phyloP scores from a whole-genome alignment of 2,329 filamentous ascomycete species.

The Aspergillus sp. region DNA sequence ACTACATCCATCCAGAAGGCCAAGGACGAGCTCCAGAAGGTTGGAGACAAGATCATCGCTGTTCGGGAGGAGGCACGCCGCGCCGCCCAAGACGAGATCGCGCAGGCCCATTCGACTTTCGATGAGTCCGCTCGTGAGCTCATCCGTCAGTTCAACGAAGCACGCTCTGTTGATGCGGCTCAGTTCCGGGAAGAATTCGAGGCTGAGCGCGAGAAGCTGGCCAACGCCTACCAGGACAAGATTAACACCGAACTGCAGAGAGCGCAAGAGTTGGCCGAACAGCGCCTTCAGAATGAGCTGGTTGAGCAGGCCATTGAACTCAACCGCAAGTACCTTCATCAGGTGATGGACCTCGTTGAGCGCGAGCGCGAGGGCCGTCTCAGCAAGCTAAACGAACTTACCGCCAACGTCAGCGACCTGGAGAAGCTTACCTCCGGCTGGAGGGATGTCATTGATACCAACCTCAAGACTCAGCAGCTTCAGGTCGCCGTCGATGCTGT shows the following conservation, averaged over 20 bases:
- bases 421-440: slow-evolving; percentile 85
- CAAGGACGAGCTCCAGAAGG: slow-evolving; percentile 75
- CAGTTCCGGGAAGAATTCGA: slow-evolving; percentile 88
- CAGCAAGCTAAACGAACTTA: slow-evolving; percentile 79
- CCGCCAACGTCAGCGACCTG: slow-evolving; percentile 73
- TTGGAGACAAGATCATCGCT: slow-evolving; percentile 73
- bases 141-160: slow-evolving; percentile 80
- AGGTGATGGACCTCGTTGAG: slow-evolving; percentile 81
- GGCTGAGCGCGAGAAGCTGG: slow-evolving; percentile 77
- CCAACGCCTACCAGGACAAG: slow-evolving; percentile 75
- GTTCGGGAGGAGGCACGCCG: slow-evolving; percentile 70
- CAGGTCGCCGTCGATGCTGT: slow-evolving; percentile 95
- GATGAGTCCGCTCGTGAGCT: slow-evolving; percentile 84
- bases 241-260: slow-evolving; percentile 76
- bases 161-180: slow-evolving; percentile 77
- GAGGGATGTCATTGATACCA: slow-evolving; percentile 86
- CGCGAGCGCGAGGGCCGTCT: slow-evolving; percentile 83
- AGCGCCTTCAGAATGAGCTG: slow-evolving; percentile 79
- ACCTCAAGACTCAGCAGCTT: slow-evolving; percentile 91
- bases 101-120: slow-evolving; percentile 71
- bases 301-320: slow-evolving; percentile 87
- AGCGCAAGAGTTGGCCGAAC: slow-evolving; percentile 76
- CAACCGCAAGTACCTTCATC: slow-evolving; percentile 77
- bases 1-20: slow-evolving; percentile 77
- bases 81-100: slow-evolving; percentile 72